Evolutionary conservation across 345 rosid species (phyloP), one percentile per base, ranked within the genome.

Genomic region (Murraya koenigii): DNA sequence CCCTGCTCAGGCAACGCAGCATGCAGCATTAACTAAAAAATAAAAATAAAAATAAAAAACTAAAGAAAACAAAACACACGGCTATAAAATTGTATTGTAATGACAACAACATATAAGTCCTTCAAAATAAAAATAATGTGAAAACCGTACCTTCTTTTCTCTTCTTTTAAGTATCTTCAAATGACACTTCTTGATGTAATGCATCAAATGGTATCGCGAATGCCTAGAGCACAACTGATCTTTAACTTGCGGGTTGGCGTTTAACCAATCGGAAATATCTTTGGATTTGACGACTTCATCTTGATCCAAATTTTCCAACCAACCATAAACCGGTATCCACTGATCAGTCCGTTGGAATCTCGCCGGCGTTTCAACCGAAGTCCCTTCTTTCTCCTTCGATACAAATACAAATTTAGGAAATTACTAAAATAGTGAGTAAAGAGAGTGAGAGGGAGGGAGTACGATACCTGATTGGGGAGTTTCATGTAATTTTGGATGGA

Each of bases 181-280:
- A 82, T 96, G 99, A 76, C 97, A 94, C 61, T 96, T 96, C 70
- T 96, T 96, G 65, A 94, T 92, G 79, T 96, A 96, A 75, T 96
- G 99, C 85, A 94, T 94, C 87, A 96, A 84, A 84, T 96, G 99
- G 85, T 94, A 96, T 7, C 92, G 84, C 30, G 98, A 90, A 88
- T 96, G 97, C 76, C 89, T 88, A 14, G 97, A 86, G 80, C 88
- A 90, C 44, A 94, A 79, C 28, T 90, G 90, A 30, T 89, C 95
- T 78, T 87, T 91, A 58, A 88, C 88, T 52, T 86, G 87, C 4
- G 93, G 94, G 70, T 91, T 96, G 19, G 78, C 87, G 26, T 83
- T 84, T 32, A 96, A 84, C 99, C 98, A 96, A 30, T 96, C 95
- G 49, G 93, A 72, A 52, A 94, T 92, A 60, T 96, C 97, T 52